Percentiles rank a stretch among this genome's conserved stretches.
phyloP scores from a whole-genome alignment of 2,329 filamentous ascomycete genomes.

The Trematosphaeria pertusa region DNA sequence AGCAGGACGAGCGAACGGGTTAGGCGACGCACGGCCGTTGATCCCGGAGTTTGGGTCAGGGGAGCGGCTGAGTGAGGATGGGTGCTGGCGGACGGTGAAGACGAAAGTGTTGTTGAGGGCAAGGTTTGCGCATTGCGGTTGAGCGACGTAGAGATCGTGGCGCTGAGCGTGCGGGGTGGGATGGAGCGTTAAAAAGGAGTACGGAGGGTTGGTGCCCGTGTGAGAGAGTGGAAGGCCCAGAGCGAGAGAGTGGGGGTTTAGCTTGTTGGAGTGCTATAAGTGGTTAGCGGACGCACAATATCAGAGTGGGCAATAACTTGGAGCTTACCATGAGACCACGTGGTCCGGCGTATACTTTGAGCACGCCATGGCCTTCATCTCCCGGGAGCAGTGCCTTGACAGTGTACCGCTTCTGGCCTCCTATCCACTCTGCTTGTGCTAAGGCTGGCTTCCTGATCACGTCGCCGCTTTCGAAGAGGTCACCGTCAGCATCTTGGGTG shows the following conservation, averaged over 20 bases:
- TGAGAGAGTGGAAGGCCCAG: conserved; percentile 90
- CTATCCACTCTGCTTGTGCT: conserved; percentile 90
- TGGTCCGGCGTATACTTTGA: conserved; percentile 94
- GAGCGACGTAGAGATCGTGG: conserved; percentile 95
- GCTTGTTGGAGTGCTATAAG: conserved; percentile 84
- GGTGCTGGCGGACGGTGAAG: conserved; percentile 93
- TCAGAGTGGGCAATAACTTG: no score
- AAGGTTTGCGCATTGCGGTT: conserved; percentile 88
- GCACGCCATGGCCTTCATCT: conserved; percentile 84
- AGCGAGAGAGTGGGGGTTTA: conserved; percentile 91
- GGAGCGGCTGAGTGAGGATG: conserved; percentile 62
- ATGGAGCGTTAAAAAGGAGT: conserved; percentile 90
- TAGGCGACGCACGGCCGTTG: conserved; percentile 58
- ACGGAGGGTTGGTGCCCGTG: conserved; percentile 88
- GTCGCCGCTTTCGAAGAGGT: conserved; percentile 92
- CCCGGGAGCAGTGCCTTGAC: conserved; percentile 91
- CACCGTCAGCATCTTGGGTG: conserved; percentile 83
- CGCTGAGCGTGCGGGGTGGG: conserved; percentile 97
- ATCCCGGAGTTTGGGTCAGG: conserved; percentile 43
- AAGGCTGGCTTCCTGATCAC: conserved; percentile 83
- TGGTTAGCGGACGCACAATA: no score
- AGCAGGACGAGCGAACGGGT: conserved; percentile 60
- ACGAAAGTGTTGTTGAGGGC: conserved; percentile 98
- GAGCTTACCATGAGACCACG: conserved; percentile 79
- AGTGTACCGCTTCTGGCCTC: conserved; percentile 87